Conservation (phyloP, 78 protist species). For the Guillardia theta region DNA sequence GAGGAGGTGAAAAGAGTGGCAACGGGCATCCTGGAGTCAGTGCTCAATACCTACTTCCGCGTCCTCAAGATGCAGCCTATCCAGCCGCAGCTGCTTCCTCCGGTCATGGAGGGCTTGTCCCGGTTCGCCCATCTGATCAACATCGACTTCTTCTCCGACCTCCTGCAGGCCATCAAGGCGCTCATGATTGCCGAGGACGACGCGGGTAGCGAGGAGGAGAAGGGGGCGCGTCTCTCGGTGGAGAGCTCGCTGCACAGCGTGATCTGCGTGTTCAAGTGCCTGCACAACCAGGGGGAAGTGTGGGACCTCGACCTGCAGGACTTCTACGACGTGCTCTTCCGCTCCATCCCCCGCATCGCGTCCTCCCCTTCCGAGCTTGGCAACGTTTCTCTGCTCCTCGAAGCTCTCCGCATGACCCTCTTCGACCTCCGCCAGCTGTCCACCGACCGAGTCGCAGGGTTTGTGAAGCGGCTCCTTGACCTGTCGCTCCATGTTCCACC, state of each 20-base stretch:
- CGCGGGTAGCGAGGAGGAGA: not conserved
- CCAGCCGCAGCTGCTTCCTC: slow-evolving; percentile 29
- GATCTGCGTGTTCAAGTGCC: slow-evolving; percentile 20
- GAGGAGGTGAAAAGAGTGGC: not conserved
- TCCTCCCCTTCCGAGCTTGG: not conserved
- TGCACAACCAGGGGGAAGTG: slow-evolving; percentile 24
- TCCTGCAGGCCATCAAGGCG: slow-evolving; percentile 42
- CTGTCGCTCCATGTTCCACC: not conserved
- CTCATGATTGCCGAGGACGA: not conserved
- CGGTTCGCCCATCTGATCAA: slow-evolving; percentile 63
- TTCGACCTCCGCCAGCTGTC: not conserved
- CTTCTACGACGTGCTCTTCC: not conserved
- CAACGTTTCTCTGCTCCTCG: not conserved
- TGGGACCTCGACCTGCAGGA: slow-evolving; percentile 34
- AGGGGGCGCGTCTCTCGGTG: not conserved
- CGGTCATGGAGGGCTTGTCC: slow-evolving; percentile 53
- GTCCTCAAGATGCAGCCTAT: slow-evolving; percentile 50
- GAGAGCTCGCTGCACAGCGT: slow-evolving; percentile 18
- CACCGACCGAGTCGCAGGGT: not conserved
- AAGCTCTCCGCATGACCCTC: not conserved
- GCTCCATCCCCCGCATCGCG: not conserved
- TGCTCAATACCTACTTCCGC: slow-evolving; percentile 57
- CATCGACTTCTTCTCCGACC: slow-evolving; percentile 61
- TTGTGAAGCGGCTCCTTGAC: not conserved
- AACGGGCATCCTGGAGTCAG: slow-evolving; percentile 33